phyloP scores from a whole-genome alignment of 1,284 basidiomycete species.

The Irpex sp. region DNA sequence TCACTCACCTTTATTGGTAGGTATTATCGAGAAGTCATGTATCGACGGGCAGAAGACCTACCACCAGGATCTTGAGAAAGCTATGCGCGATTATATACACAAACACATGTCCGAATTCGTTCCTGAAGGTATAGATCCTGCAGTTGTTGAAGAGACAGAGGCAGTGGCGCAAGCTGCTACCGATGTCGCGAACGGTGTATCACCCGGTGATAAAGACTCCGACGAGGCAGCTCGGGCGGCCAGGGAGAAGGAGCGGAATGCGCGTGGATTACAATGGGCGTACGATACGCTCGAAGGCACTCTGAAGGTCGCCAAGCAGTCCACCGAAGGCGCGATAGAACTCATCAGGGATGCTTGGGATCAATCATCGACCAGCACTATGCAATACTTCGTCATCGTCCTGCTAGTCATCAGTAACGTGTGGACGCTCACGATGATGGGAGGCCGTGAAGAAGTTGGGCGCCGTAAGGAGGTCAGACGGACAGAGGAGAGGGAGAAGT shows the following conservation, averaged over 20 bases:
- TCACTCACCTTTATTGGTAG: slow-evolving; percentile 33
- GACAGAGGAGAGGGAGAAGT: slow-evolving; percentile 66
- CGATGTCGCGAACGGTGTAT: slow-evolving; percentile 7
- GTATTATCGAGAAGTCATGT: slow-evolving; percentile 89
- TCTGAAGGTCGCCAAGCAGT: slow-evolving; percentile 62
- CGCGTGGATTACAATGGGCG: slow-evolving; percentile 78
- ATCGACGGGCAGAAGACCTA: slow-evolving; percentile 95
- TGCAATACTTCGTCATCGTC: slow-evolving; percentile 71
- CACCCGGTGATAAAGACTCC: slow-evolving; percentile 14
- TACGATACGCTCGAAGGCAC: slow-evolving; percentile 80
- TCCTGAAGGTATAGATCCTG: slow-evolving; percentile 71
- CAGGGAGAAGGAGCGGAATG: slow-evolving; percentile 64
- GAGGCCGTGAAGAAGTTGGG: slow-evolving; percentile 49
- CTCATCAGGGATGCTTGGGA: slow-evolving; percentile 75
- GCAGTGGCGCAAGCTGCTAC: slow-evolving; percentile 12
- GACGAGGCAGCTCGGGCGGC: slow-evolving; percentile 38
- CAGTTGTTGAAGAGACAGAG: slow-evolving; percentile 32
- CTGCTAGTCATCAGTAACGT: slow-evolving; percentile 74
- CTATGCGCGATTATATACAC: slow-evolving; percentile 86
- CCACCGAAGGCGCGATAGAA: slow-evolving; percentile 66
- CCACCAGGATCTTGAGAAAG: slow-evolving; percentile 80
- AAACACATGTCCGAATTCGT: slow-evolving; percentile 88
- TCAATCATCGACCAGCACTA: slow-evolving; percentile 61
- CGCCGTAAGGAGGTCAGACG: slow-evolving; percentile 51
- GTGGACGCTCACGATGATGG: slow-evolving; percentile 63